A percentile compares a stretch with the other conserved stretches of the same genome.
phyloP scores from a whole-genome alignment of 805 yeast genomes.

The Candida nitratophila region DNA sequence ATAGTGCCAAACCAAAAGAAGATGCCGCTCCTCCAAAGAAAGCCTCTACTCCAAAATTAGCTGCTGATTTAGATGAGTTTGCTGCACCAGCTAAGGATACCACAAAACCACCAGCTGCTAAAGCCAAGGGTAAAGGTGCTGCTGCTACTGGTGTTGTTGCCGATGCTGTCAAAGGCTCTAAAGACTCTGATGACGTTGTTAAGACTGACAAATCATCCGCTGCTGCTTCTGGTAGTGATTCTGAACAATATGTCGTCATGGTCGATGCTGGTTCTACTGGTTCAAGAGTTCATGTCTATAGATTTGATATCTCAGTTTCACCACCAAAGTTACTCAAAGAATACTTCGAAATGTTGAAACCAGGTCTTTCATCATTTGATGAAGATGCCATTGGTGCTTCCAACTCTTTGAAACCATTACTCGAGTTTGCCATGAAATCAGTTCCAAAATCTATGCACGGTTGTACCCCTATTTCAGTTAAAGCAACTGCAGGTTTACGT shows the following conservation, averaged over 20 bases:
- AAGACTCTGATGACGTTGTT: conserved; percentile 9
- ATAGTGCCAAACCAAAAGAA: background rate
- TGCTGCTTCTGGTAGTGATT: conserved; percentile 27
- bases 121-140: background rate
- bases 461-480: conserved; percentile 93
- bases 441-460: conserved; percentile 68
- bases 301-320: conserved; percentile 77
- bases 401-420: conserved; percentile 73
- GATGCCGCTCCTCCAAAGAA: background rate
- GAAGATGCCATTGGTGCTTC: conserved; percentile 84
- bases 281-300: conserved; percentile 90
- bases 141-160: conserved; percentile 1
- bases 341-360: conserved; percentile 80
- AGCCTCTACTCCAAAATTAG: background rate
- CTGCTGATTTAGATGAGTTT: background rate
- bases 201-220: conserved; percentile 5
- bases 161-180: conserved; percentile 1
- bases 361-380: conserved; percentile 85
- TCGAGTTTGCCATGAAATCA: conserved; percentile 64
- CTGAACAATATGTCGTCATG: conserved; percentile 77
- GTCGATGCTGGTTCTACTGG: conserved; percentile 98
- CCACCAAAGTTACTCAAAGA: conserved; percentile 81
- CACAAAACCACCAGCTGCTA: background rate
- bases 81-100: background rate
- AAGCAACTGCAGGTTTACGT: conserved; percentile 97